Conservation (phyloP, 768 basidiomycete species). For the Collybia nuda region DNA sequence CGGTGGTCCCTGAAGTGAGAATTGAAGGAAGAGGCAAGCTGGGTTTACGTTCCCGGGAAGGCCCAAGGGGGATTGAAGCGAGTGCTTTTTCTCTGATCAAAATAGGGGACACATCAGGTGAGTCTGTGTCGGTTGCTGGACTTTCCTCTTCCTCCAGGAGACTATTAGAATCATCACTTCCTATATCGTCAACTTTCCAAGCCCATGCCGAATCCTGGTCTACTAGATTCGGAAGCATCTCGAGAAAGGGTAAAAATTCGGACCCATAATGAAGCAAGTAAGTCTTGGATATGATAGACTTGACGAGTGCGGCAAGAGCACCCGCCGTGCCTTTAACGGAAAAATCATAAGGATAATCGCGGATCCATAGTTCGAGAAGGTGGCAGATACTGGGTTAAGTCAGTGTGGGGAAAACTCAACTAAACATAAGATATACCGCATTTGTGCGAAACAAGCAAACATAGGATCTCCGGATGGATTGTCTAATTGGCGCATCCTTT, state of each 20-base stretch:
- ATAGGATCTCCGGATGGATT: constrained; percentile 74
- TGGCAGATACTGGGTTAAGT: constrained; percentile 64
- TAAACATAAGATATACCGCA: constrained; percentile 52
- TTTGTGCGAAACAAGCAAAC: constrained; percentile 86
- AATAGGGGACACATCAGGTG: constrained; percentile 16
- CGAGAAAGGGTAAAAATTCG: constrained; percentile 79
- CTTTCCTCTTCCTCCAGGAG: constrained; percentile 59
- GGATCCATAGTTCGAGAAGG: constrained; percentile 76
- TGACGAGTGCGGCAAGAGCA: constrained; percentile 73
- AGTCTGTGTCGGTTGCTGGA: constrained; percentile 27
- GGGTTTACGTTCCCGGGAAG: constrained; percentile 62
- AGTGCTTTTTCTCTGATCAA: constrained; percentile 21
- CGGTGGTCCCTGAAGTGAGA: constrained; percentile 26
- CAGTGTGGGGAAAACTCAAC: constrained; percentile 4
- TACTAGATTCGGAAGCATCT: constrained; percentile 57
- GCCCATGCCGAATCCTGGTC: constrained; percentile 78
- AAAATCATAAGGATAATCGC: constrained; percentile 76
- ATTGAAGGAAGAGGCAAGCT: constrained; percentile 62
- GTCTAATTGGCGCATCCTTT: constrained; percentile 78
- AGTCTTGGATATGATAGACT: constrained; percentile 76
- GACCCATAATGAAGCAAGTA: constrained; percentile 85
- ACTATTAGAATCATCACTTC: constrained; percentile 62
- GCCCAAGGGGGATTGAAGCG: constrained; percentile 13
- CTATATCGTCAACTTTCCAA: constrained; percentile 59
- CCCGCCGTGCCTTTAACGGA: constrained; percentile 72